These are phyloP conservation scores for Blastobotrys apis DNA, from an alignment of 1,139 yeast species.

Conservation along the genomic window DNA sequence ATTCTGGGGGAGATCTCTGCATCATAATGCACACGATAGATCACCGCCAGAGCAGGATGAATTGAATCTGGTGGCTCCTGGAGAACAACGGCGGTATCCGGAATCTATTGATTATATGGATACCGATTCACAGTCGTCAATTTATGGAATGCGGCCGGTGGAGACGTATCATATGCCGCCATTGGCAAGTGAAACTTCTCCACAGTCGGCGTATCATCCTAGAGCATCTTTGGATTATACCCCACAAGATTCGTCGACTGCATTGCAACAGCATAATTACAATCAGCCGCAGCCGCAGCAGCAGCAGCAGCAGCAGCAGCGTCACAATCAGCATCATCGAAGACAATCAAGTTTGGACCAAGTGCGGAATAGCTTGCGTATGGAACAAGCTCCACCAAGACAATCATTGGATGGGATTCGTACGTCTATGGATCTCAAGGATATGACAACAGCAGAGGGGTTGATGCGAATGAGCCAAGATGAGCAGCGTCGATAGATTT, in stretches of 20 bases:
- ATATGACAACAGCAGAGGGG: conserved; percentile 30
- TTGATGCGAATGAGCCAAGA: conserved; percentile 24
- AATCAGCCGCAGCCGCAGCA: conserved; percentile 1
- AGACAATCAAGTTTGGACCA: conserved; percentile 21
- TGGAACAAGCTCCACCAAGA: conserved; percentile 29
- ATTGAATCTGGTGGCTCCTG: conserved; percentile 4
- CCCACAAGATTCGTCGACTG: no score
- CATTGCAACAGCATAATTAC: no score
- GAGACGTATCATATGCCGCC: conserved; percentile 3
- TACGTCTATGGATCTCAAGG: conserved; percentile 29
- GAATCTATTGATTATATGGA: conserved; percentile 6
- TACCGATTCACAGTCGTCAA: conserved; percentile 1
- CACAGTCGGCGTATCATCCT: not conserved
- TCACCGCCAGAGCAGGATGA: conserved; percentile 9
- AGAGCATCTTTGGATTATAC: no score
- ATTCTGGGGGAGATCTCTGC: no score
- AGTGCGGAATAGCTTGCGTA: conserved; percentile 23
- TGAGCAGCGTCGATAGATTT: conserved; percentile 1
- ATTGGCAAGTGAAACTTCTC: not conserved
- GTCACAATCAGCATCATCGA: not conserved
- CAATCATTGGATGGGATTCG: conserved; percentile 27
- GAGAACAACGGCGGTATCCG: conserved; percentile 1
- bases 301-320: not conserved
- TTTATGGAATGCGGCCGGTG: conserved; percentile 12
- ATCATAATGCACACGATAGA: no score